A percentile compares a stretch with the other conserved stretches of the same genome.
Conservation (phyloP, 2,329 filamentous ascomycete species). For the Diaporthe helianthi region DNA sequence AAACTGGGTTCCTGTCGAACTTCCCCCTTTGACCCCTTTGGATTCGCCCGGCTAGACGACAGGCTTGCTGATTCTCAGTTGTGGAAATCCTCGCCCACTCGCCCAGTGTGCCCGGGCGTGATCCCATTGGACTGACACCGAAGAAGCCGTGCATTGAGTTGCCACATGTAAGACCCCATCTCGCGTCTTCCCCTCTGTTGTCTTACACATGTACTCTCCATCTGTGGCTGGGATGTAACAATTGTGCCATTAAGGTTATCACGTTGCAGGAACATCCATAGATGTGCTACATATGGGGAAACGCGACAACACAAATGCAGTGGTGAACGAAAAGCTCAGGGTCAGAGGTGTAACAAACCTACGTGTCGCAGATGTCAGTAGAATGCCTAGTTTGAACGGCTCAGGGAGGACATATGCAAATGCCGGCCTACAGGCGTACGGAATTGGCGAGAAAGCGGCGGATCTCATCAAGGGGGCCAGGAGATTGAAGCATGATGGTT, state of each 20-base stretch:
- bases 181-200: neutral
- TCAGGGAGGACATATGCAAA: constrained; percentile 42
- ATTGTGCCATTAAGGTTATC: constrained; percentile 10
- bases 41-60: constrained; percentile 16
- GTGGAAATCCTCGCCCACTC: neutral
- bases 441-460: constrained; percentile 43
- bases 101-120: neutral
- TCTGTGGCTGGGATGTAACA: neutral
- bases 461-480: constrained; percentile 40
- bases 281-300: constrained; percentile 18
- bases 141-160: constrained; percentile 19
- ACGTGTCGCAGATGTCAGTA: constrained; percentile 42
- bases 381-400: constrained; percentile 42
- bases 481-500: neutral
- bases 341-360: constrained; percentile 39
- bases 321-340: constrained; percentile 38
- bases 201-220: neutral
- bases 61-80: constrained; percentile 13
- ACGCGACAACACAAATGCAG: constrained; percentile 29
- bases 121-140: neutral
- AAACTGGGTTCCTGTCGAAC: constrained; percentile 4
- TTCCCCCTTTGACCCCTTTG: constrained; percentile 17
- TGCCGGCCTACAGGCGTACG: constrained; percentile 40
- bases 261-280: constrained; percentile 1
- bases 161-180: constrained; percentile 6